Evolutionary conservation across 2,329 filamentous ascomycete genomes (phyloP), one percentile per base, ranked within the genome.

Genomic region (Talaromyces atroroseus): DNA sequence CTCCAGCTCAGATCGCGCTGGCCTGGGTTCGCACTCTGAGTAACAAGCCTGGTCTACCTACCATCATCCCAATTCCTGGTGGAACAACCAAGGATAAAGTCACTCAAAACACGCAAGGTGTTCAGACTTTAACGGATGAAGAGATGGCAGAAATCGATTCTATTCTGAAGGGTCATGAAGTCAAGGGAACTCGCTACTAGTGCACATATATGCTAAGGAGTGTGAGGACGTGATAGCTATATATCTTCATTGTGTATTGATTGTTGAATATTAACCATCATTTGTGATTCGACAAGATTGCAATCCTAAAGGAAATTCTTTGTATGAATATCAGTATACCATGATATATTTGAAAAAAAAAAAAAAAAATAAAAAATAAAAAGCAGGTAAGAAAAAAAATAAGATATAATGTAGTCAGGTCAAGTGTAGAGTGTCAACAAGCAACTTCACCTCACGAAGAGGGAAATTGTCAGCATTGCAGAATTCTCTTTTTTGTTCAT

Each of bases 131-230:
- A 8, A 65, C 64, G 2, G 68, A 71, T 42, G 63, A 65, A 16
- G 72, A 76, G 52, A 61, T 82, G 68, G 75, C 76, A 46, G 78
- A 79, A 63, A 74, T 84, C 52, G 76, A 79, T 42, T 71, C 73
- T 18, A 75, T 84, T 56, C 59, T 82, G 59, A 76, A 77, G 60
- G 74, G 73, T 54, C 68, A 78, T 40, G 66, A 73, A 47, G 65
- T 78, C 29, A 61, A 66, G 24, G 69, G 70, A 20, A 47, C 52
- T 49, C 65, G 69, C 26, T 71, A 70, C 55, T 54, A 18, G 16
- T 34, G 66, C 20, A 23, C 44, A 26, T 24, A n/a, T 24, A 32
- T 48, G 11, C 29, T 12, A 10, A 34, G 11, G 29, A 34, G 8
- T 5, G 12, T 36, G 32, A 16, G 32, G 32, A 36, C 32, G 14